Conservation (phyloP, 106 monocot genomes). For the Allium fistulosum region DNA sequence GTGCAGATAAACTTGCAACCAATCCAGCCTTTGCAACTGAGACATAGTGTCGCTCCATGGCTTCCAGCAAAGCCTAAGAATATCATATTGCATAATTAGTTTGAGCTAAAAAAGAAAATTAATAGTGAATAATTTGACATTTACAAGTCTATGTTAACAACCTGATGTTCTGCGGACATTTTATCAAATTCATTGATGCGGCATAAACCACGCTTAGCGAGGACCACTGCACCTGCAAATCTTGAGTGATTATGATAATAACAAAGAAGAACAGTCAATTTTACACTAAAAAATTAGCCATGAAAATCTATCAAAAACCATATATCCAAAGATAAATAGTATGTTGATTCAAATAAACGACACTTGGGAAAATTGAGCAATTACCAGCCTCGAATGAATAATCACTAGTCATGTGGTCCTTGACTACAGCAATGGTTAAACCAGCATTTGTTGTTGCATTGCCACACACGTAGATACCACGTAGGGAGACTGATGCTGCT, state of each 20-base stretch:
- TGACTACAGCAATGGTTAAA: slow-evolving; percentile 96
- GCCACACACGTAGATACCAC: slow-evolving; percentile 98
- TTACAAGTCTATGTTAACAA: slow-evolving; percentile 8
- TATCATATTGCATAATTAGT: slow-evolving; percentile 2
- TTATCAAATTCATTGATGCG: slow-evolving; percentile 99
- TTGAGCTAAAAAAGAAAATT: too few relatives aligned
- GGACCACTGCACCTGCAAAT: slow-evolving; percentile 88
- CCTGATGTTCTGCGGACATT: slow-evolving; percentile 98
- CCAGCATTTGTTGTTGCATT: slow-evolving; percentile 99
- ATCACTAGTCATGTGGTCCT: slow-evolving; percentile 93
- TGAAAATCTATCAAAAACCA: too few relatives aligned
- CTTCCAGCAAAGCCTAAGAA: slow-evolving; percentile 78
- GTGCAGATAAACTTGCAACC: slow-evolving; percentile 95
- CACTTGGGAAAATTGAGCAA: too few relatives aligned
- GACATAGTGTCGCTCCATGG: slow-evolving; percentile 98
- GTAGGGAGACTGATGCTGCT: slow-evolving; percentile 80
- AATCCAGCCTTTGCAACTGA: slow-evolving; percentile 98
- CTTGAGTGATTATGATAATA: background rate
- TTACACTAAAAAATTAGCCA: too few relatives aligned
- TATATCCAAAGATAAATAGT: too few relatives aligned
- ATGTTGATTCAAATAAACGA: too few relatives aligned
- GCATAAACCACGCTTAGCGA: slow-evolving; percentile 93
- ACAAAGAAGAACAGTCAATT: too few relatives aligned
- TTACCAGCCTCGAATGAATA: slow-evolving; percentile 99
- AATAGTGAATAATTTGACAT: too few relatives aligned